These are phyloP conservation scores for Botryotinia calthae DNA, from an alignment of 2,329 filamentous ascomycete species.

Conservation along the genomic window DNA sequence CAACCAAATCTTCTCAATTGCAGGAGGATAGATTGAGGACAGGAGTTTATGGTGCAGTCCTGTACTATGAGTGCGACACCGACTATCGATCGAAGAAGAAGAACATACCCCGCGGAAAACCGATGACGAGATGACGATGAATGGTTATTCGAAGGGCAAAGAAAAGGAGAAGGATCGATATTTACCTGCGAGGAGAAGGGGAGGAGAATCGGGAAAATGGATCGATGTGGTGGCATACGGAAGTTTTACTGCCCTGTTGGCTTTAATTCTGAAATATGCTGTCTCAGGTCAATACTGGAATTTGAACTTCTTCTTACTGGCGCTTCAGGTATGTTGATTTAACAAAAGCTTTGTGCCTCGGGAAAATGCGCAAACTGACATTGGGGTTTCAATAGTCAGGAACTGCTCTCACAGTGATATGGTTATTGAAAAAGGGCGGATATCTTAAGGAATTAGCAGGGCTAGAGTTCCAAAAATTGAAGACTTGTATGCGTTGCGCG, in stretches of 20 bases:
- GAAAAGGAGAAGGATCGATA: constrained; percentile 21
- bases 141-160: constrained; percentile 18
- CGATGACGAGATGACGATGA: constrained; percentile 17
- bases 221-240: constrained; percentile 10
- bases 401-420: constrained; percentile 5
- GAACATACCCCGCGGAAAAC: constrained; percentile 5
- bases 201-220: constrained; percentile 8
- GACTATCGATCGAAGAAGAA: constrained; percentile 16
- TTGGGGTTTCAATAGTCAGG: not conserved
- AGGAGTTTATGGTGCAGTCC: not conserved
- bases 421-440: constrained; percentile 10
- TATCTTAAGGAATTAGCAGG: constrained; percentile 11
- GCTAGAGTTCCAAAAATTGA: constrained; percentile 9
- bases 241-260: constrained; percentile 3
- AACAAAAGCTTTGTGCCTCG: no score
- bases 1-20: not conserved
- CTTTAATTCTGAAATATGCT: constrained; percentile 16
- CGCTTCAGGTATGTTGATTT: constrained; percentile 12
- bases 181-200: constrained; percentile 6
- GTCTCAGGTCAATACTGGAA: constrained; percentile 20
- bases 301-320: constrained; percentile 20
- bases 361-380: constrained; percentile 9
- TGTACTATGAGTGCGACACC: constrained; percentile 15
- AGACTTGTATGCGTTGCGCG: constrained; percentile 14
- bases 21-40: not conserved